These are phyloP conservation scores for Pisolithus microcarpus DNA, from an alignment of 768 basidiomycete genomes.

Conservation along the genomic window DNA sequence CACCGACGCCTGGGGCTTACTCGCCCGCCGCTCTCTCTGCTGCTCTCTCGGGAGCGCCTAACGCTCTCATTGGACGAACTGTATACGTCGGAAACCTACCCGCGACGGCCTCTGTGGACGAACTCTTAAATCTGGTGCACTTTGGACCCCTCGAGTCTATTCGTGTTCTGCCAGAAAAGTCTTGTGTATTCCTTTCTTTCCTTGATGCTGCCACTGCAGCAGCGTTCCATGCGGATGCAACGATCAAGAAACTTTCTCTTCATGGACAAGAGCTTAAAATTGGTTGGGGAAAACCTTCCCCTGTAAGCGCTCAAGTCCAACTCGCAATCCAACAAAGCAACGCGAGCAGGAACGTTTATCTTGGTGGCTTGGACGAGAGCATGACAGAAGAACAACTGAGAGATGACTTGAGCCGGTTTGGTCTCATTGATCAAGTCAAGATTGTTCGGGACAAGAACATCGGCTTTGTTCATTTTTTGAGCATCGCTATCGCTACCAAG, in stretches of 20 bases:
- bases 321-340: slow-evolving; percentile 87
- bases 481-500: slow-evolving; percentile 92
- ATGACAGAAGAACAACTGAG: slow-evolving; percentile 88
- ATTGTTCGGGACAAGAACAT: slow-evolving; percentile 99
- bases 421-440: slow-evolving; percentile 98
- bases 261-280: slow-evolving; percentile 97
- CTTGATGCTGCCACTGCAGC: slow-evolving; percentile 88
- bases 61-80: slow-evolving; percentile 62
- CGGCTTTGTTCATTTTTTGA: slow-evolving; percentile 97
- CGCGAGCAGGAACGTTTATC: slow-evolving; percentile 92
- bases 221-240: slow-evolving; percentile 95
- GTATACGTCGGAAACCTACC: slow-evolving; percentile 98
- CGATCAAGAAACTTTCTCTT: slow-evolving; percentile 85
- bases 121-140: slow-evolving; percentile 94
- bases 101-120: slow-evolving; percentile 91
- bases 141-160: slow-evolving; percentile 95
- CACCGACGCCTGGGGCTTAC: slow-evolving; percentile 64
- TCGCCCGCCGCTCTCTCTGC: slow-evolving; percentile 75
- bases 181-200: slow-evolving; percentile 97
- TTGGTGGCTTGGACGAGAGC: slow-evolving; percentile 86
- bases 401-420: slow-evolving; percentile 88
- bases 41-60: slow-evolving; percentile 55
- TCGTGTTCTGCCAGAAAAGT: slow-evolving; percentile 92
- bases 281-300: slow-evolving; percentile 94
- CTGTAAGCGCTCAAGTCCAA: slow-evolving; percentile 79